Conservation (phyloP, 2,329 filamentous ascomycete genomes). For the Periconia macrospinosa region DNA sequence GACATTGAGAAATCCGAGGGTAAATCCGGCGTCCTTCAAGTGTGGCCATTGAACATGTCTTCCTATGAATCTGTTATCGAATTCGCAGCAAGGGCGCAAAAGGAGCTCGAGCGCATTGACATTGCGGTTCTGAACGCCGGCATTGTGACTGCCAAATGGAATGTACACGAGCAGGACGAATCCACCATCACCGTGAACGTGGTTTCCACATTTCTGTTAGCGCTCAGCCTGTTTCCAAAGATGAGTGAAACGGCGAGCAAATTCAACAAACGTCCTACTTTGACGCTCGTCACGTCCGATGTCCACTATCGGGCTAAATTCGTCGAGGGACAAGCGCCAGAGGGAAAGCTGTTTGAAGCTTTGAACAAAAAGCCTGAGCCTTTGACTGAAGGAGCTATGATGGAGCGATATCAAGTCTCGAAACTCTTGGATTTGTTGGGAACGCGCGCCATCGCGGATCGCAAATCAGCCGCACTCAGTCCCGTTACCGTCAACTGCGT, state of each 20-base stretch:
- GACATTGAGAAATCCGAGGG: slow-evolving; percentile 41
- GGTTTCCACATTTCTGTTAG: slow-evolving; percentile 43
- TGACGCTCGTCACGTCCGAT: slow-evolving; percentile 38
- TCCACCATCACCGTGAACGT: slow-evolving; percentile 44
- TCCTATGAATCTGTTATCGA: slow-evolving; percentile 41
- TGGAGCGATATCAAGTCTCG: slow-evolving; percentile 26
- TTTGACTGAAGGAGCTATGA: slow-evolving; percentile 11
- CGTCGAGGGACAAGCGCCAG: slow-evolving; percentile 21
- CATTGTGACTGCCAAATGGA: slow-evolving; percentile 27
- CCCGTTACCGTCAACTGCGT: slow-evolving; percentile 37
- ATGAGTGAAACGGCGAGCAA: slow-evolving; percentile 23
- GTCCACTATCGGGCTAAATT: slow-evolving; percentile 33
- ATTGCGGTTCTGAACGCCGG: slow-evolving; percentile 46
- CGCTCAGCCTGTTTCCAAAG: slow-evolving; percentile 29
- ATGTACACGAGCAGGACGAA: slow-evolving; percentile 32
- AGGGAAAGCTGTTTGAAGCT: slow-evolving; percentile 30
- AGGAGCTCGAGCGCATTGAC: slow-evolving; percentile 36
- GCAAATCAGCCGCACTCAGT: slow-evolving; percentile 12
- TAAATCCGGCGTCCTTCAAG: slow-evolving; percentile 39
- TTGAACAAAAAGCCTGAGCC: slow-evolving; percentile 20
- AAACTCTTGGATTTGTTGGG: slow-evolving; percentile 37
- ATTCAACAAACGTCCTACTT: slow-evolving; percentile 26
- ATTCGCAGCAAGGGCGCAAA: slow-evolving; percentile 31
- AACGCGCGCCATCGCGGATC: slow-evolving; percentile 24
- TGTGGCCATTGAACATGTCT: slow-evolving; percentile 50